Evolutionary conservation across 257 asterid species (phyloP), one percentile per base, ranked within the genome.

Genomic region (Phtheirospermum japonicum): DNA sequence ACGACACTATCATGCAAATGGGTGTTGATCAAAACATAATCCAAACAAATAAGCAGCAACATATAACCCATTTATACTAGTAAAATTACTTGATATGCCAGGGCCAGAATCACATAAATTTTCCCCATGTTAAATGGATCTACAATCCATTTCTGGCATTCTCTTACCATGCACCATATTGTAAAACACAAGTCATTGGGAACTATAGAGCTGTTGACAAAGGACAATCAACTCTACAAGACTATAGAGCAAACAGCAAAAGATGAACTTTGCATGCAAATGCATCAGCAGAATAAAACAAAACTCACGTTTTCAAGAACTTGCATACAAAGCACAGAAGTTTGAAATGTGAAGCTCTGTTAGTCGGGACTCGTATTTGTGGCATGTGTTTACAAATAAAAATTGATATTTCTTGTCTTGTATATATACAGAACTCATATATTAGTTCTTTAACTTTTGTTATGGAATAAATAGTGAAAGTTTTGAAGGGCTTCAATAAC

Each of bases 301-400:
- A 14, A 66, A n/a, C 95, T 74, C 74, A 93, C 99, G 61, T 78
- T 83, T 72, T 89, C 97, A 56, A 83, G n/a, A n/a, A n/a, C n/a
- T n/a, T n/a, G n/a, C n/a, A n/a, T 14, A 7, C 4, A 32, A 8
- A 2, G 12, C 39, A 70, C 5, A 32, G 20, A 32, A 56, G 8
- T 14, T 43, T 7, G 32, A 48, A 53, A 32, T 23, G 20, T 33
- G 31, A 54, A 16, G 23, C 53, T 16, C 23, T 46, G 19, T 46
- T 11, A 14, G 16, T 46, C n/a, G 52, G 23, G 14, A 16, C 26
- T 6, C 12, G 28, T 45, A 14, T 12, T n/a, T 40, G 51, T 45
- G n/a, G 19, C 51, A 45, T 6, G 9, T 13, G 9, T 1, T 45
- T 12, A 6, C 5, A 18, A 45, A 45, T 45, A 45, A 12, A 2